Evolutionary conservation across 2,329 filamentous ascomycete species (phyloP).

Genomic region (Nemania sp.): DNA sequence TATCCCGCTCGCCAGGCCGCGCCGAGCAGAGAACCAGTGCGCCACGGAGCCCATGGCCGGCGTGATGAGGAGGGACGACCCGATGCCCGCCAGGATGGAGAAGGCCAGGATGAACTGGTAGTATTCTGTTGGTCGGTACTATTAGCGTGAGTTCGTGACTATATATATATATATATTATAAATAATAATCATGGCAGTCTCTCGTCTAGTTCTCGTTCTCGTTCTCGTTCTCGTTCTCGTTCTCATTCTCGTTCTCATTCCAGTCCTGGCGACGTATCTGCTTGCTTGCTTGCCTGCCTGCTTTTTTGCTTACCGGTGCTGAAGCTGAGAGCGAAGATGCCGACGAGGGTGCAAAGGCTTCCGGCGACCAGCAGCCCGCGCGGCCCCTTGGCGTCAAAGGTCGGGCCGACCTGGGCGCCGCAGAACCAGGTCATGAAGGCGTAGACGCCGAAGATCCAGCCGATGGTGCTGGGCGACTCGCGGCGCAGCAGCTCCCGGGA

Average conservation of each 20-base stretch:
- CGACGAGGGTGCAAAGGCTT: constrained; percentile 16
- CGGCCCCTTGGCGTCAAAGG: constrained; percentile 17
- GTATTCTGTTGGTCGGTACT: constrained; percentile 3
- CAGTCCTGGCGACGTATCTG: too few relatives aligned
- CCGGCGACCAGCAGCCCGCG: constrained; percentile 16
- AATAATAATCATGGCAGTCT: too few relatives aligned
- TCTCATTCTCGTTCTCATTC: too few relatives aligned
- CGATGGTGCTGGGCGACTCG: constrained; percentile 15
- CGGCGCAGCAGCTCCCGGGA: constrained; percentile 7
- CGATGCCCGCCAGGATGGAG: constrained; percentile 11
- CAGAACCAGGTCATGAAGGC: constrained; percentile 21
- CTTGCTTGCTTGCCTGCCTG: too few relatives aligned
- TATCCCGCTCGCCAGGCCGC: constrained; percentile 17
- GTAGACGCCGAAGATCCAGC: constrained; percentile 18
- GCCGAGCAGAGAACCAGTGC: constrained; percentile 17
- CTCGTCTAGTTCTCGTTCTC: too few relatives aligned
- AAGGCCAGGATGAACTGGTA: constrained; percentile 20
- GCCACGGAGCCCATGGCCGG: constrained; percentile 20
- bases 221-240: too few relatives aligned
- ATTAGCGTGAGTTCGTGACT: too few relatives aligned
- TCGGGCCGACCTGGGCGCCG: constrained; percentile 17
- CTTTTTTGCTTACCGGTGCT: constrained; percentile 13
- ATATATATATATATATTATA: too few relatives aligned
- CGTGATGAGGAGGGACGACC: constrained; percentile 15
- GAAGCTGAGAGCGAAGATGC: constrained; percentile 18